These are phyloP conservation scores for Populus alba DNA, from an alignment of 345 rosid genomes.

Conservation along the genomic window DNA sequence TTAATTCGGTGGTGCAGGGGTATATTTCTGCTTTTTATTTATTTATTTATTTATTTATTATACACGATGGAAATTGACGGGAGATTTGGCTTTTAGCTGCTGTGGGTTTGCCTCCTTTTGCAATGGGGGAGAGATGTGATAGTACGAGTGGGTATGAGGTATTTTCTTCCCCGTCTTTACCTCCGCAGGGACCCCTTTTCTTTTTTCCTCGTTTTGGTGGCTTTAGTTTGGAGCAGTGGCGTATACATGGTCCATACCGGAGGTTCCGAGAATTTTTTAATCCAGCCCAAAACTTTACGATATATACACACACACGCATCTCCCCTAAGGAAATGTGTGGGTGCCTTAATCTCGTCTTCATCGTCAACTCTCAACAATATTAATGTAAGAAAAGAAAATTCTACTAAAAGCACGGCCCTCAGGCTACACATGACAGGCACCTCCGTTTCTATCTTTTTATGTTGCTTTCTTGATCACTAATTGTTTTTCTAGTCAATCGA, in stretches of 20 bases:
- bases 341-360: too few relatives aligned
- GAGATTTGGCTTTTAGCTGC: conserved; percentile 44
- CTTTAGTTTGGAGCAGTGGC: conserved; percentile 6
- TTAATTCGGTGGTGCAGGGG: conserved; percentile 13
- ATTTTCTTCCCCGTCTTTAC: conserved; percentile 12
- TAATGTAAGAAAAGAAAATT: too few relatives aligned
- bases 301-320: too few relatives aligned
- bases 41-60: not conserved
- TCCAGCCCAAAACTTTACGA: not conserved
- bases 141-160: not conserved
- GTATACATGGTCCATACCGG: conserved; percentile 15
- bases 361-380: too few relatives aligned
- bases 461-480: too few relatives aligned
- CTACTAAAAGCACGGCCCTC: too few relatives aligned
- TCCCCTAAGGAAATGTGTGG: too few relatives aligned
- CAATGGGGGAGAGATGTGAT: not conserved
- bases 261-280: conserved; percentile 23
- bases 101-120: not conserved
- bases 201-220: not conserved
- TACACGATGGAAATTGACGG: conserved; percentile 24
- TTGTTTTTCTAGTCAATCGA: too few relatives aligned
- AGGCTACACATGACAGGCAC: too few relatives aligned
- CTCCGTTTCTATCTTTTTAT: too few relatives aligned
- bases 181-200: not conserved
- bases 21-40: conserved; percentile 1